Evolutionary conservation across 331 rosid species (phyloP).

Genomic region (Cucumis variabilis): DNA sequence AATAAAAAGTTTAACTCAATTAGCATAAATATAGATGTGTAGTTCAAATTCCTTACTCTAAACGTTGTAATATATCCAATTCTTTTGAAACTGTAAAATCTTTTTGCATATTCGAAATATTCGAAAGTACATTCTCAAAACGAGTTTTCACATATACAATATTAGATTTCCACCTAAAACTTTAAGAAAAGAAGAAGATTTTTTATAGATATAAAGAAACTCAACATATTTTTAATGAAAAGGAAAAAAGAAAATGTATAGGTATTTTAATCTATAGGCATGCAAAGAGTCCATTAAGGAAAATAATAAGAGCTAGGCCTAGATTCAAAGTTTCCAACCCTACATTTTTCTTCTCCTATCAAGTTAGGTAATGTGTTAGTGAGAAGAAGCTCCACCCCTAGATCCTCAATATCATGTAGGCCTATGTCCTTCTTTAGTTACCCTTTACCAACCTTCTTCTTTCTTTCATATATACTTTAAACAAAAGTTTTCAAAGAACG

Average conservation of each 20-base stretch:
- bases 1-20: too few relatives aligned
- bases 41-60: too few relatives aligned
- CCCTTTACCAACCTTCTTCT: neutral
- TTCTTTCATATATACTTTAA: neutral
- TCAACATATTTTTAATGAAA: neutral
- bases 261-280: constrained; percentile 8
- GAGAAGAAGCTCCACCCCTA: constrained; percentile 31
- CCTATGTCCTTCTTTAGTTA: neutral
- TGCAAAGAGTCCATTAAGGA: constrained; percentile 26
- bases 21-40: too few relatives aligned
- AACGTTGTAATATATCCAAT: too few relatives aligned
- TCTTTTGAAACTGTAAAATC: too few relatives aligned
- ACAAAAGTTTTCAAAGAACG: neutral
- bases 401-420: constrained; percentile 29
- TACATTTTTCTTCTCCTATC: constrained; percentile 1
- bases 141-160: neutral
- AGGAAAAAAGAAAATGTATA: neutral
- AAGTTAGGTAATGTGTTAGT: constrained; percentile 26
- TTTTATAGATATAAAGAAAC: neutral
- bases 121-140: too few relatives aligned
- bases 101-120: too few relatives aligned
- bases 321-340: constrained; percentile 12
- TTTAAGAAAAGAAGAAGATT: too few relatives aligned
- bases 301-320: constrained; percentile 11
- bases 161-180: too few relatives aligned